These are phyloP conservation scores for Xylaria sp. DNA, from an alignment of 2,329 filamentous ascomycete genomes.

Conservation along the genomic window DNA sequence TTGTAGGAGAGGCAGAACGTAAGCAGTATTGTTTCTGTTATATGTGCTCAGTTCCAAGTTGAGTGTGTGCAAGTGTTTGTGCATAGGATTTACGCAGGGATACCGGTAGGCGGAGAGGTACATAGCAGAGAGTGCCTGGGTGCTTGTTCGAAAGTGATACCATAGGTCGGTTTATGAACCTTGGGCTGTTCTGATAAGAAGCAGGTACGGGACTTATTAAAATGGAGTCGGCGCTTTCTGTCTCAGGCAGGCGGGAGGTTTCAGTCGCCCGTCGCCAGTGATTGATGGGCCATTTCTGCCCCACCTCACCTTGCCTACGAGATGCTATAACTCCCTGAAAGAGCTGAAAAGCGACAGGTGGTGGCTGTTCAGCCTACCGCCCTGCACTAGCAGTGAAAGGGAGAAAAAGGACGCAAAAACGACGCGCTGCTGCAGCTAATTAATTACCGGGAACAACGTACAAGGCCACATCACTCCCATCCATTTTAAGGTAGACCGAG, in stretches of 20 bases:
- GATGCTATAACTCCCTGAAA: background rate
- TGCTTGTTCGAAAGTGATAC: background rate
- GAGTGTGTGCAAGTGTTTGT: constrained; percentile 1
- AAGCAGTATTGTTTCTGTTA: background rate
- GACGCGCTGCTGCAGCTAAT: too few species aligned
- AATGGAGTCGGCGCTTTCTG: constrained; percentile 5
- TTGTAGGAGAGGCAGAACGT: background rate
- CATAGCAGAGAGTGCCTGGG: background rate
- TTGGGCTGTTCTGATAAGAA: constrained; percentile 1
- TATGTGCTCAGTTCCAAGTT: background rate
- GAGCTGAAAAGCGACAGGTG: constrained; percentile 5
- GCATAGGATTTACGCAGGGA: constrained; percentile 1
- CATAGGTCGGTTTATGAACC: constrained; percentile 3
- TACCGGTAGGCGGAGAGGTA: background rate
- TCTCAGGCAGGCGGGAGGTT: background rate
- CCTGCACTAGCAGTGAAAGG: background rate
- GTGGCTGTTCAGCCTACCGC: background rate
- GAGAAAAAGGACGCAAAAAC: too few species aligned
- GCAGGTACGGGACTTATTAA: constrained; percentile 8
- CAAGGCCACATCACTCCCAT: too few species aligned
- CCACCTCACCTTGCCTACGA: background rate
- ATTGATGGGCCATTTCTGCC: background rate
- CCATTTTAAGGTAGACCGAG: too few species aligned
- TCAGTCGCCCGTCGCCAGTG: background rate
- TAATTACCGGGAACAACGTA: background rate